These are phyloP conservation scores for Sporothrix inflata DNA, from an alignment of 2,329 filamentous ascomycete genomes.

Conservation along the genomic window DNA sequence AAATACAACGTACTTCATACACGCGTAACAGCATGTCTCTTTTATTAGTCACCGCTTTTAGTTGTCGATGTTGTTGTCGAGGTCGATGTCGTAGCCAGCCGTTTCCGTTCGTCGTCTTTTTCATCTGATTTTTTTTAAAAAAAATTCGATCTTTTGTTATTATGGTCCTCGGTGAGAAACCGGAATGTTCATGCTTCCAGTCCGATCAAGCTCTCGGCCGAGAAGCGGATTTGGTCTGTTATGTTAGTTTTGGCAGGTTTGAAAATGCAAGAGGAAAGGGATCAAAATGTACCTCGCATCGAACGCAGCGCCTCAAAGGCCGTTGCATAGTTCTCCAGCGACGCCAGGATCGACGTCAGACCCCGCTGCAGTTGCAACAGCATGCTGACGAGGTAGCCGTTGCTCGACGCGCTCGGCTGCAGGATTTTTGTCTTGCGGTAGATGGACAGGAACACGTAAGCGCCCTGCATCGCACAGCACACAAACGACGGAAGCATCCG, in stretches of 20 bases:
- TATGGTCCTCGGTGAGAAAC: not conserved
- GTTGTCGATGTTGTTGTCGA: not conserved
- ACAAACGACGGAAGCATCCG: conserved; percentile 51
- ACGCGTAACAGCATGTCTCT: not conserved
- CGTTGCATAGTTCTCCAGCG: conserved; percentile 49
- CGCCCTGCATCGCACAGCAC: conserved; percentile 52
- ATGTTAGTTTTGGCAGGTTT: not conserved
- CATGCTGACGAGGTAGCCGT: conserved; percentile 41
- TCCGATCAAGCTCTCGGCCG: conserved; percentile 30
- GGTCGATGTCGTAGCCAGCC: not conserved
- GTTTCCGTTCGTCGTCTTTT: not conserved
- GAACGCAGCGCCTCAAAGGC: conserved; percentile 51
- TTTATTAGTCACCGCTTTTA: too few species aligned
- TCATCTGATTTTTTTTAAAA: not conserved
- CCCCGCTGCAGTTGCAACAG: conserved; percentile 48
- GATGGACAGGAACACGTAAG: conserved; percentile 50
- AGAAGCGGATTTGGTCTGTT: conserved; percentile 28
- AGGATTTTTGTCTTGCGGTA: conserved; percentile 47
- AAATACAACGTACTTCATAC: not conserved
- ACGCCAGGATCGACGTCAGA: conserved; percentile 46
- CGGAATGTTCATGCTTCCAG: conserved; percentile 10
- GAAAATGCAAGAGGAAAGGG: not conserved
- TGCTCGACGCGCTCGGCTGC: conserved; percentile 36
- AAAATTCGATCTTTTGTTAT: too few species aligned
- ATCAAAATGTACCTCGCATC: conserved; percentile 45